Percentiles rank a stretch among this genome's conserved stretches.
phyloP scores from a whole-genome alignment of 371 early-diverging fungal genomes.

The Syncephalastrum sp. region DNA sequence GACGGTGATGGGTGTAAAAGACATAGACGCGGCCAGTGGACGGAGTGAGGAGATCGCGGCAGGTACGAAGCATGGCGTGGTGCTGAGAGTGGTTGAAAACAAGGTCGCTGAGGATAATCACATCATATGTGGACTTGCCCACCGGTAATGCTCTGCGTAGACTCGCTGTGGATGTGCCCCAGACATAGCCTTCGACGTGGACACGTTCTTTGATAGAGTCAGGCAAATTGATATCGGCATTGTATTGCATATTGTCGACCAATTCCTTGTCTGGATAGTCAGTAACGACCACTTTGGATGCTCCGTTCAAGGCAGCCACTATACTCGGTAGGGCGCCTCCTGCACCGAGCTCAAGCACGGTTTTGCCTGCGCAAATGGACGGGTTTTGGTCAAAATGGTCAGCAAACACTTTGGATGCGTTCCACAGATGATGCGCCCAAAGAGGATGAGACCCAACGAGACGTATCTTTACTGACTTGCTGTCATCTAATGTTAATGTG shows the following conservation, averaged over 20 bases:
- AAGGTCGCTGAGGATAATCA: conserved; percentile 86
- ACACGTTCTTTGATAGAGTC: conserved; percentile 17
- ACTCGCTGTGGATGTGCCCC: conserved; percentile 73
- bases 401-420: conserved; percentile 83
- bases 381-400: conserved; percentile 71
- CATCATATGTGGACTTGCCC: conserved; percentile 61
- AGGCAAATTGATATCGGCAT: conserved; percentile 49
- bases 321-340: conserved; percentile 89
- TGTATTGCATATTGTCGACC: conserved; percentile 74
- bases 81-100: conserved; percentile 92
- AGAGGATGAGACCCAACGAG: conserved; percentile 80
- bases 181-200: conserved; percentile 70
- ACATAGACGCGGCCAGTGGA: conserved; percentile 61
- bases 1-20: conserved; percentile 70
- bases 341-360: conserved; percentile 87
- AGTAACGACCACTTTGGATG: conserved; percentile 77
- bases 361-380: conserved; percentile 56
- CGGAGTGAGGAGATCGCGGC: conserved; percentile 60
- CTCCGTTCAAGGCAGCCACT: conserved; percentile 72
- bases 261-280: conserved; percentile 89
- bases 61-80: conserved; percentile 65
- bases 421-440: conserved; percentile 93
- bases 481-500: conserved; percentile 7
- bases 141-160: conserved; percentile 39
- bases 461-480: conserved; percentile 46